These are phyloP conservation scores for Dactylellina cionopaga DNA, from an alignment of 2,329 filamentous ascomycete species.

Conservation along the genomic window DNA sequence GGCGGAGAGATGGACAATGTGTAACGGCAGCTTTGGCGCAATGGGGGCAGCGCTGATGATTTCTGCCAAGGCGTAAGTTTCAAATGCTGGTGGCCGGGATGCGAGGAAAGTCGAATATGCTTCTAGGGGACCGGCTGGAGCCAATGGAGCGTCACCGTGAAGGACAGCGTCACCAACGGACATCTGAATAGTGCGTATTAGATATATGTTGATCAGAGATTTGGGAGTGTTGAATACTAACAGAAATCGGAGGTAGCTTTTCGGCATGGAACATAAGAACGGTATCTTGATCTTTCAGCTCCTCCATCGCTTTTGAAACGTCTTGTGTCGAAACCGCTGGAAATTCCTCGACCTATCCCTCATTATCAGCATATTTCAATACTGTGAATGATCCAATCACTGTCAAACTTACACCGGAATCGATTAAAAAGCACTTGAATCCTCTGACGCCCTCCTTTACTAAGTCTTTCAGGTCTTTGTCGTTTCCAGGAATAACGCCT, in stretches of 20 bases:
- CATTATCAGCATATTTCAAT: slow-evolving; percentile 19
- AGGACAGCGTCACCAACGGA: slow-evolving; percentile 83
- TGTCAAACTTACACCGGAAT: slow-evolving; percentile 82
- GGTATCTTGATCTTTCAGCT: slow-evolving; percentile 75
- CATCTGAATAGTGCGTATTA: too few species aligned
- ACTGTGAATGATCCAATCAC: slow-evolving; percentile 39
- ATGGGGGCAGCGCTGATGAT: slow-evolving; percentile 83
- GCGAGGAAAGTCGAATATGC: slow-evolving; percentile 90
- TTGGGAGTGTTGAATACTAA: background rate
- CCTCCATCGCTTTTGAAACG: slow-evolving; percentile 80
- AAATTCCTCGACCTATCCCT: slow-evolving; percentile 86
- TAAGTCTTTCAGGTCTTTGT: slow-evolving; percentile 78
- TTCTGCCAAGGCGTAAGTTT: slow-evolving; percentile 88
- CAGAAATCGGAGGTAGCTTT: slow-evolving; percentile 87
- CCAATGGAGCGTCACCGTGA: slow-evolving; percentile 73
- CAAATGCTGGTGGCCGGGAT: slow-evolving; percentile 87
- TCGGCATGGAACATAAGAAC: slow-evolving; percentile 99
- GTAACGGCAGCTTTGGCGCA: slow-evolving; percentile 83
- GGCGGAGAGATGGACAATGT: slow-evolving; percentile 94
- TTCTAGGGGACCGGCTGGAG: slow-evolving; percentile 76
- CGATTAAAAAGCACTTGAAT: slow-evolving; percentile 97
- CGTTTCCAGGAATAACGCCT: slow-evolving; percentile 90
- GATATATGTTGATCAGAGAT: background rate
- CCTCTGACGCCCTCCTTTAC: slow-evolving; percentile 88
- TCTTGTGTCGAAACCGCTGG: slow-evolving; percentile 85